A percentile compares a stretch with the other conserved stretches of the same genome.
These are phyloP conservation scores for Sphagnum contortum DNA, from an alignment of 225 moss, liverwort and hornwort genomes.

Conservation along the genomic window DNA sequence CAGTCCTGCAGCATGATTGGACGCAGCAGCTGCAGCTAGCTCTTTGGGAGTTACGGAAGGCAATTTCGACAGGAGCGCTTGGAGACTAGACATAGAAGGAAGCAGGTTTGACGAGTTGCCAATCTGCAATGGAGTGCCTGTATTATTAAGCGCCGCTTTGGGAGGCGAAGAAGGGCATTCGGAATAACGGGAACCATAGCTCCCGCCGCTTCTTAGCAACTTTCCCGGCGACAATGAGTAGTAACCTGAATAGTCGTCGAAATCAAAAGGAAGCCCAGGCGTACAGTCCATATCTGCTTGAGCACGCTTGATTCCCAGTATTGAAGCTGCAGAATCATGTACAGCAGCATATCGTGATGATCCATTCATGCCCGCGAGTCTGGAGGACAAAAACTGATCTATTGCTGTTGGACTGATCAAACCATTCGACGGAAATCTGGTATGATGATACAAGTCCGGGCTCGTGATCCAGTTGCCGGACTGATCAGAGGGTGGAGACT, in stretches of 20 bases:
- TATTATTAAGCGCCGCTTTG: constrained; percentile 24
- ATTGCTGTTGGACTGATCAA: constrained; percentile 13
- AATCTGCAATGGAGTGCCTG: constrained; percentile 16
- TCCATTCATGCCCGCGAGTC: constrained; percentile 4
- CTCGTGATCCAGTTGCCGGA: constrained; percentile 7
- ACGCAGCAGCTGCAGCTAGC: constrained; percentile 3
- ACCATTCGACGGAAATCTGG: no score
- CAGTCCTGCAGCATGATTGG: background rate
- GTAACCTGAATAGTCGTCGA: constrained; percentile 12
- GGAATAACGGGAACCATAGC: constrained; percentile 31
- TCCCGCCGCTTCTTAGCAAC: no score
- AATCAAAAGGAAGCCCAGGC: constrained; percentile 10
- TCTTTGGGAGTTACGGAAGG: constrained; percentile 53
- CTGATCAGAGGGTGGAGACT: constrained; percentile 22
- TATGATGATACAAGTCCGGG: no score
- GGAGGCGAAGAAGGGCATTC: constrained; percentile 35
- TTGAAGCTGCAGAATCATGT: background rate
- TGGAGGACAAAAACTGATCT: constrained; percentile 13
- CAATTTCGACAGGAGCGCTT: constrained; percentile 73
- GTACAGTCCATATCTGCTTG: background rate
- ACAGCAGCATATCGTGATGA: constrained; percentile 8
- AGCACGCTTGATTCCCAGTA: constrained; percentile 12
- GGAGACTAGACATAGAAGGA: constrained; percentile 79
- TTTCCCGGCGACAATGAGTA: no score
- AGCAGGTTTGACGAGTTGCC: constrained; percentile 27